phyloP scores from a whole-genome alignment of 495 filamentous ascomycete species.

The Hypoxylon trugodes region DNA sequence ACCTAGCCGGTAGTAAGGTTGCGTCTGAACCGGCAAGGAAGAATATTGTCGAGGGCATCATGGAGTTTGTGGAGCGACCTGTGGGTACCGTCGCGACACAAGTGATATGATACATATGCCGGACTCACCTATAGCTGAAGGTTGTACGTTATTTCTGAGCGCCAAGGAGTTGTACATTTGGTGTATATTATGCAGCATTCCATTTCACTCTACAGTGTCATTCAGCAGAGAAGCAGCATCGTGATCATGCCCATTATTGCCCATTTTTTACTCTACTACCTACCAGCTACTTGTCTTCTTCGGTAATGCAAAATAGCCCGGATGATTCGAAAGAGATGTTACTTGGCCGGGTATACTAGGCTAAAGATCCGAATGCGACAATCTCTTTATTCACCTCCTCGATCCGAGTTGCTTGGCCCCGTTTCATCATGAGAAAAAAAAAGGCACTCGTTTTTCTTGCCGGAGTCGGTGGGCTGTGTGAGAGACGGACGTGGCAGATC shows the following conservation, averaged over 20 bases:
- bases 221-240: constrained; percentile 26
- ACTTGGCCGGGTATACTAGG: constrained; percentile 32
- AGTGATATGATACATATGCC: constrained; percentile 55
- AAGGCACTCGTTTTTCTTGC: constrained; percentile 11
- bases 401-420: constrained; percentile 32
- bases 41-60: constrained; percentile 85
- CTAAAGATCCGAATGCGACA: constrained; percentile 41
- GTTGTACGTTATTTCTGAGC: constrained; percentile 20
- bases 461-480: constrained; percentile 19
- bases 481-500: constrained; percentile 15
- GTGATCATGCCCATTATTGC: constrained; percentile 19
- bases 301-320: constrained; percentile 34
- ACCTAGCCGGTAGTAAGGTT: constrained; percentile 85
- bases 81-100: constrained; percentile 84
- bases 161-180: constrained; percentile 21
- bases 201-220: constrained; percentile 23
- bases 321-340: constrained; percentile 32
- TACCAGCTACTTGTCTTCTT: constrained; percentile 18
- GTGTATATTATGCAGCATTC: constrained; percentile 36
- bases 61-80: constrained; percentile 88
- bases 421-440: constrained; percentile 28
- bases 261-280: constrained; percentile 22
- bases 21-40: constrained; percentile 82
- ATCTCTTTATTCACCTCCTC: constrained; percentile 28
- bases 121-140: constrained; percentile 16